A percentile compares a stretch with the other conserved stretches of the same genome.
Evolutionary conservation across 805 yeast genomes (phyloP).

Genomic region (Wickerhamomyces queroliae): DNA sequence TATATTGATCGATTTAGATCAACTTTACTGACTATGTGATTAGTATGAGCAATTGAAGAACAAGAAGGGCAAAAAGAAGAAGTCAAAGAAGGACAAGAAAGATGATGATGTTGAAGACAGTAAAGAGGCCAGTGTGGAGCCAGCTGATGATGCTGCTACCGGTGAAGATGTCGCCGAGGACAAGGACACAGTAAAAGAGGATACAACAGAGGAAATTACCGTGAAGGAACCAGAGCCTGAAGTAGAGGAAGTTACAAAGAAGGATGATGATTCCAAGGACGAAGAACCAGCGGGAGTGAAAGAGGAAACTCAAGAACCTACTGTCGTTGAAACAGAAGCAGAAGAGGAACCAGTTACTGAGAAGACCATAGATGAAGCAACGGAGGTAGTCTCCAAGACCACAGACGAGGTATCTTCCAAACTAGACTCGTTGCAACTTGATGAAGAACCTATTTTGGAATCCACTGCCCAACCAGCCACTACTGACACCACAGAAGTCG

Average conservation of each 20-base stretch:
- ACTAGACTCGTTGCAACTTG: no score
- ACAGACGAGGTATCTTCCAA: no score
- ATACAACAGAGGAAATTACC: slow-evolving; percentile 7
- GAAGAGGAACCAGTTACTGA: no score
- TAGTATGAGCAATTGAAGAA: slow-evolving; percentile 64
- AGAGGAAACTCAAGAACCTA: neutral
- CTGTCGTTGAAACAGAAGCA: neutral
- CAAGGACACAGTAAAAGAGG: no score
- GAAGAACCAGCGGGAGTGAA: neutral
- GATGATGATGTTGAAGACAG: slow-evolving; percentile 10
- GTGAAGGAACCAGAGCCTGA: slow-evolving; percentile 9
- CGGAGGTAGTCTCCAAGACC: no score
- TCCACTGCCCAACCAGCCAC: neutral
- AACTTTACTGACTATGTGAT: neutral
- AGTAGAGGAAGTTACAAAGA: slow-evolving; percentile 9
- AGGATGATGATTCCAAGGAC: slow-evolving; percentile 1
- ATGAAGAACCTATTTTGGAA: no score
- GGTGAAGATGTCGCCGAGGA: slow-evolving; percentile 9
- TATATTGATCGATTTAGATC: neutral
- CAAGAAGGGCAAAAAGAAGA: slow-evolving; percentile 42
- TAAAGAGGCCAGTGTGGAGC: slow-evolving; percentile 7
- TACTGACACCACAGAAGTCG: neutral
- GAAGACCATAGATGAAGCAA: no score
- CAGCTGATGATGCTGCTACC: slow-evolving; percentile 3
- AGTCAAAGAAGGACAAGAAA: slow-evolving; percentile 25